Base-by-base conservation (phyloP, 176 grass and related monocot genomes). In the Lolium rigidum region DNA sequence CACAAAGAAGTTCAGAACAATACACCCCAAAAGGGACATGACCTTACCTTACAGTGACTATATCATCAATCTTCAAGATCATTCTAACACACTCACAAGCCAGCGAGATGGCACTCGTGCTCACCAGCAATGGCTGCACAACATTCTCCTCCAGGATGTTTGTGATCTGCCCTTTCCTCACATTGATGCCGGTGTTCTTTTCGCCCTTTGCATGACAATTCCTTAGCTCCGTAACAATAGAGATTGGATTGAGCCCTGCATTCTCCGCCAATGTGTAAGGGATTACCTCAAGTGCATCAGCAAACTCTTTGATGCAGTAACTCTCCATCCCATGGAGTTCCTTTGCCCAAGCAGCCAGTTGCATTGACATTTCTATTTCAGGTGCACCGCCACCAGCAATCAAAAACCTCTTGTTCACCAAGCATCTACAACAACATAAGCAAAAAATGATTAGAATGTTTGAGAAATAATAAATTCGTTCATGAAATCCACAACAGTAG, bases 71-170 rank as follows among this genome's bases (percentile, higher is more conserved):
- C 44, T 46, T 46, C 44, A 46, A 46, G 44, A 46, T 46, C 44
- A 46, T 46, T 46, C 44, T 46, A 46, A 46, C 44, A 46, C 44
- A 46, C 44, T 46, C 44, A 46, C 44, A 46, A 5, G 44, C 44
- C 38, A 96, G 83, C 11, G 89, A 82, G 64, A 97, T 92, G 20
- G 94, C 94, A 16, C 94, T 94, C 10, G 87, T 92, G 82, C 92
- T 97, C 44, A 97, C 95, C 17, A 97, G 82, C 46, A 97, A 76
- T 0, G 92, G 95, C 56, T 97, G 95, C 85, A 97, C 88, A 2
- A 97, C 92, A 1, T 94, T 94, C 86, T 97, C 95, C 86, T 92
- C 92, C n/a, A 97, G 80, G 49, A 97, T 97, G 68, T 97, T 94
- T 72, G 92, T 94, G 62, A 97, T 94, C 86, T 92, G 83, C 10